These are phyloP conservation scores for Metroxylon sagu DNA, from an alignment of 176 grass and related monocot genomes.

Conservation along the genomic window DNA sequence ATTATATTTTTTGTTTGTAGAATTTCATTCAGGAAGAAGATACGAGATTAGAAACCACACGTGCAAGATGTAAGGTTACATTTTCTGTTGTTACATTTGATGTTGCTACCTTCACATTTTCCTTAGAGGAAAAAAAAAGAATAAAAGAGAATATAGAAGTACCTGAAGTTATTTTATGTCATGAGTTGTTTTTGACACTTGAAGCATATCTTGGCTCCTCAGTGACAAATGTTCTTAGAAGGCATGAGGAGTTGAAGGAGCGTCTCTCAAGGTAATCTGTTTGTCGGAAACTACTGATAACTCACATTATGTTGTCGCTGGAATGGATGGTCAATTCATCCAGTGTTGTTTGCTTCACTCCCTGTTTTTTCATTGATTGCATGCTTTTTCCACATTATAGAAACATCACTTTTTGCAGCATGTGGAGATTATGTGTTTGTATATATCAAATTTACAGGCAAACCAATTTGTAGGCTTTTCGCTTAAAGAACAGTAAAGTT, in stretches of 20 bases:
- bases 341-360: not conserved
- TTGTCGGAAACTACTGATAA: not conserved
- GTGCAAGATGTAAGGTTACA: constrained; percentile 34
- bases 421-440: too few relatives aligned
- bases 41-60: constrained; percentile 46
- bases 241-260: constrained; percentile 65
- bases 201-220: constrained; percentile 18
- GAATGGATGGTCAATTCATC: not conserved
- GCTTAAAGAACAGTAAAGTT: too few relatives aligned
- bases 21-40: constrained; percentile 55
- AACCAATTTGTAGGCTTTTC: too few relatives aligned
- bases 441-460: too few relatives aligned
- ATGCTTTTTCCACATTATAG: too few relatives aligned
- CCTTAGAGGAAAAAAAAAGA: too few relatives aligned
- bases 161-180: too few relatives aligned
- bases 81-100: not conserved
- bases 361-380: too few relatives aligned
- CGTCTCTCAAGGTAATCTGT: constrained; percentile 50
- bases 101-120: not conserved
- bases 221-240: constrained; percentile 51
- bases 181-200: not conserved
- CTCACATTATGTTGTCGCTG: constrained; percentile 8
- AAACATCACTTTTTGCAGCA: too few relatives aligned
- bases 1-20: constrained; percentile 23
- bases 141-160: too few relatives aligned